phyloP scores from a whole-genome alignment of 2,329 filamentous ascomycete genomes.

The Xylariaceae sp. region DNA sequence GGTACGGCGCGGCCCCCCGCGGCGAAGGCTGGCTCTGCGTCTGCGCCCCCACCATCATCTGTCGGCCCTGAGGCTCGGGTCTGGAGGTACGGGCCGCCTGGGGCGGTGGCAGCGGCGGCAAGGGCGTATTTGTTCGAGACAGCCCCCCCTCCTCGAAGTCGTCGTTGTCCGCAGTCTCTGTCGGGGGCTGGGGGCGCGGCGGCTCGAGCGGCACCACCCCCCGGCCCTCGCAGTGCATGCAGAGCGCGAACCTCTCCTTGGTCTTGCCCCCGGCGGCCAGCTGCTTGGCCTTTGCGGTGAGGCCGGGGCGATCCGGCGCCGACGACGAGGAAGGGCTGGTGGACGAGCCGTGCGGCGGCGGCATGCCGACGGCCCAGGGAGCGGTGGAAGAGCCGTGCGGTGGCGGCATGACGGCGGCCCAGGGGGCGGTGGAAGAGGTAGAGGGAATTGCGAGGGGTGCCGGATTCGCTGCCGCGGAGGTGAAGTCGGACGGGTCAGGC shows the following conservation, averaged over 20 bases:
- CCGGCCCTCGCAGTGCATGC: not conserved
- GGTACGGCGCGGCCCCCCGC: too few species aligned
- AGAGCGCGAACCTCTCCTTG: conserved; percentile 1
- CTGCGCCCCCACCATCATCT: too few species aligned
- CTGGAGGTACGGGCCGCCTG: too few species aligned
- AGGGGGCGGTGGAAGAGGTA: not conserved
- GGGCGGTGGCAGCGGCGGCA: too few species aligned
- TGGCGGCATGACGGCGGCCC: too few species aligned
- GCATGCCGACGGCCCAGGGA: too few species aligned
- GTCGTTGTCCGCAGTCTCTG: not conserved
- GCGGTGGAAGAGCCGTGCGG: too few species aligned
- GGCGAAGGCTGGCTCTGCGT: too few species aligned
- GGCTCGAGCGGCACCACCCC: not conserved
- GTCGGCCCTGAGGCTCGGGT: not conserved
- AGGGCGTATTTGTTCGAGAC: too few species aligned
- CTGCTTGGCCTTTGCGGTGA: not conserved
- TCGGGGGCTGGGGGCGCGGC: not conserved
- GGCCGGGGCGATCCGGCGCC: too few species aligned
- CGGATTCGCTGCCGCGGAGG: not conserved
- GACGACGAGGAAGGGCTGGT: too few species aligned
- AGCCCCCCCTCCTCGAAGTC: not conserved
- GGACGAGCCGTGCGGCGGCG: too few species aligned
- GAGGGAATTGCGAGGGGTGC: not conserved
- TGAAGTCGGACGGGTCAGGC: not conserved
- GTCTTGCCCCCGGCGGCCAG: not conserved